Evolutionary conservation across 805 yeast species (phyloP).

Genomic region (Maudiozyma turicensis): DNA sequence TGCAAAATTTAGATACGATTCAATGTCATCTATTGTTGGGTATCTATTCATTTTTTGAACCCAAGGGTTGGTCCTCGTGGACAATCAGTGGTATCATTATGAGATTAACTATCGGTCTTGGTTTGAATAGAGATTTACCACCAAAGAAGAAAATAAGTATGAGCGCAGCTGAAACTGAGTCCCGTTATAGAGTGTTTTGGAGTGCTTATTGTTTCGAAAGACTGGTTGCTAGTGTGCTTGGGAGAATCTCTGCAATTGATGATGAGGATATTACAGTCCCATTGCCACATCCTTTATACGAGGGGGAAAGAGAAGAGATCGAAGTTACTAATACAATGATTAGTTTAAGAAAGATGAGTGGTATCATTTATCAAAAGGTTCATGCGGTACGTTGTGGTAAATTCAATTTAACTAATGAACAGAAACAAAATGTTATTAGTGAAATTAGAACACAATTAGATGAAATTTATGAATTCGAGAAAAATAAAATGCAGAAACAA

Average conservation of each 20-base stretch:
- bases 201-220: constrained; percentile 41
- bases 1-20: constrained; percentile 34
- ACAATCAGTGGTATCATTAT: constrained; percentile 40
- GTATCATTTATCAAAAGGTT: constrained; percentile 35
- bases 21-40: constrained; percentile 37
- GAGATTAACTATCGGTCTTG: constrained; percentile 36
- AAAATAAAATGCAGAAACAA: constrained; percentile 16
- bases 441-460: constrained; percentile 30
- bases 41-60: constrained; percentile 42
- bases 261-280: constrained; percentile 44
- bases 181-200: constrained; percentile 41
- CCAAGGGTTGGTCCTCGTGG: constrained; percentile 43
- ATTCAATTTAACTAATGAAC: constrained; percentile 23
- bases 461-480: constrained; percentile 19
- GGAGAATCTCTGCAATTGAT: constrained; percentile 39
- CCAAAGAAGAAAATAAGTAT: constrained; percentile 22
- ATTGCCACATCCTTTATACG: constrained; percentile 31
- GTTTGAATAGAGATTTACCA: constrained; percentile 35
- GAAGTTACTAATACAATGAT: constrained; percentile 36
- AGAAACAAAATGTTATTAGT: constrained; percentile 27
- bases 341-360: constrained; percentile 38
- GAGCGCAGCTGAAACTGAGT: constrained; percentile 32
- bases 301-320: constrained; percentile 34
- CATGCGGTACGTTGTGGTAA: constrained; percentile 37
- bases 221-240: constrained; percentile 38